These are phyloP conservation scores for Podila epigama DNA, from an alignment of 192 early-diverging fungal genomes.

Conservation along the genomic window DNA sequence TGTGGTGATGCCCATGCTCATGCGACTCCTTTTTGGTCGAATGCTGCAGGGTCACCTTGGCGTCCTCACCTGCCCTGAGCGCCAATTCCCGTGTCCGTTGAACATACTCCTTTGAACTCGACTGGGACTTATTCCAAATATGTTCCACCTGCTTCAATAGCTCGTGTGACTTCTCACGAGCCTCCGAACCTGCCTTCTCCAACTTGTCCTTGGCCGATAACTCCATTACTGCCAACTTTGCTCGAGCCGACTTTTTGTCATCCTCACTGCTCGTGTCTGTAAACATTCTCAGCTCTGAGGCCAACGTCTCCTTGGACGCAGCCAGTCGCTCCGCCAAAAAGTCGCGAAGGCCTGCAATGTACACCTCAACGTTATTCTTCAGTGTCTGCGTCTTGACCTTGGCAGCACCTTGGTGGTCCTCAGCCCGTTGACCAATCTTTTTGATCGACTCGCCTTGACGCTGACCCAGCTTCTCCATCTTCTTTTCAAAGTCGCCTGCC, in stretches of 20 bases:
- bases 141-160: conserved; percentile 35
- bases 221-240: conserved; percentile 26
- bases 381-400: conserved; percentile 25
- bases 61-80: conserved; percentile 5
- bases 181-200: conserved; percentile 13
- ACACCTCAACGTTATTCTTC: conserved; percentile 34
- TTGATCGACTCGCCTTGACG: conserved; percentile 24
- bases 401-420: conserved; percentile 8
- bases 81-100: conserved; percentile 7
- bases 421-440: conserved; percentile 14
- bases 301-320: conserved; percentile 34
- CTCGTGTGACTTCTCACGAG: conserved; percentile 12
- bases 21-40: not conserved
- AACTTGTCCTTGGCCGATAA: conserved; percentile 8
- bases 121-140: conserved; percentile 24
- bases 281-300: conserved; percentile 28
- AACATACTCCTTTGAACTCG: conserved; percentile 17
- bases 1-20: not conserved
- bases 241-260: conserved; percentile 17
- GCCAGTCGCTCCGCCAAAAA: conserved; percentile 34
- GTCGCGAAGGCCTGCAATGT: conserved; percentile 15
- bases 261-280: conserved; percentile 27
- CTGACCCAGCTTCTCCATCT: conserved; percentile 9
- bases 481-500: conserved; percentile 17
- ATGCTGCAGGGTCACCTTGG: conserved; percentile 1